Base-by-base conservation (phyloP, 1,284 basidiomycete species). In the Phenoliferia sp. region DNA sequence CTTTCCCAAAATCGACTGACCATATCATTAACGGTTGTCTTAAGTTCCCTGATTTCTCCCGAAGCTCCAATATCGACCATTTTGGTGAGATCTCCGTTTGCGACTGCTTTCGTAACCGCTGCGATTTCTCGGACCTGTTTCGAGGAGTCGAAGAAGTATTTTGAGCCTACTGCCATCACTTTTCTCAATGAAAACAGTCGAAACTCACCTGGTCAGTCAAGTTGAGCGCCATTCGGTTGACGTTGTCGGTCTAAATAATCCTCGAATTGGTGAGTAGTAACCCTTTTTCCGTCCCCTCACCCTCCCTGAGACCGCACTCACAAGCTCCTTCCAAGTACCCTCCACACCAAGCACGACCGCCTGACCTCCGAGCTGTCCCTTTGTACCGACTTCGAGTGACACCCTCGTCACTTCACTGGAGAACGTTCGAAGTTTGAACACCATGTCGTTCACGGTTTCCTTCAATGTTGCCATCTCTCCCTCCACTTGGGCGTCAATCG, bases 21-120 rank as follows among this genome's bases (percentile, higher is more conserved):
- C 96, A 97, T 98, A 79, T 90, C 90, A 78, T 99, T 99, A 79
- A 99, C 94, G 44, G 94, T 99, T 70, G 81, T 79, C 77, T 85
- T 98, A 78, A 98, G 82, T 73, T 97, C 94, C 10, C 96, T 83
- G 85, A 99, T 97, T 82, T 98, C 95, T 68, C 95, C 94, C 78
- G 94, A 91, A 31, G 95, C 94, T 76, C 97, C 94, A 71, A 97
- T 94, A 71, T 92, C 88, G 79, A 98, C 92, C 55, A 88, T 88
- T 79, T 93, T 90, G 72, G 84, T 86, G 61, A 98, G 82, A 77
- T 98, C 92, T 64, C 96, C 96, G 69, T 89, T 84, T 1, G 96
- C 95, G 72, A 99, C 95, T 55, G 92, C 92, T 78, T 94, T 98
- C n/a, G 95, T 99, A 77, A 95, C 92, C 77, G 88, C 87, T 33